Evolutionary conservation across 345 rosid genomes (phyloP).

Genomic region (Arabidopsis thaliana): DNA sequence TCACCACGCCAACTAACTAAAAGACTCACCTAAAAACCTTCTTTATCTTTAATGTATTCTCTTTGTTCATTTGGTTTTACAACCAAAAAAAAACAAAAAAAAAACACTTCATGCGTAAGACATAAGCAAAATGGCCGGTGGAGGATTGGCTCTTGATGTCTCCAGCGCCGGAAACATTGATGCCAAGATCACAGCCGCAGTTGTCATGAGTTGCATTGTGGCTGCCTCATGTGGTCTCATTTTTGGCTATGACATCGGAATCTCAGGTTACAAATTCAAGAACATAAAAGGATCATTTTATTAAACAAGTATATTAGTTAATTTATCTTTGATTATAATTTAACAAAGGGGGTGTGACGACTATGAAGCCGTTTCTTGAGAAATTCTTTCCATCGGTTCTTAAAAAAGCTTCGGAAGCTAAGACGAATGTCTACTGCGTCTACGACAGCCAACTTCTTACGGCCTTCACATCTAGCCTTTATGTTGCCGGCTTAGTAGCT

Average conservation of each 20-base stretch:
- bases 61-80: conserved; percentile 1
- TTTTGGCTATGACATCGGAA: conserved; percentile 85
- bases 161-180: conserved; percentile 28
- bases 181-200: conserved; percentile 57
- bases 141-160: conserved; percentile 51
- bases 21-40: conserved; percentile 15
- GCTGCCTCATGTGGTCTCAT: conserved; percentile 88
- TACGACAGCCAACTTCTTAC: conserved; percentile 73
- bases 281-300: neutral
- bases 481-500: conserved; percentile 70
- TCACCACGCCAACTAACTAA: conserved; percentile 35
- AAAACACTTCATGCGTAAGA: neutral
- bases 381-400: conserved; percentile 78
- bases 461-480: conserved; percentile 79
- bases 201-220: conserved; percentile 73
- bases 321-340: neutral
- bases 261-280: conserved; percentile 58
- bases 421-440: conserved; percentile 64
- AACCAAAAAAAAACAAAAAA: neutral
- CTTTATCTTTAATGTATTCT: conserved; percentile 22
- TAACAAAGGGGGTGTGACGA: conserved; percentile 76
- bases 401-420: conserved; percentile 55
- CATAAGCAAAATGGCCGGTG: conserved; percentile 53
- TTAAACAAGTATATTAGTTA: neutral
- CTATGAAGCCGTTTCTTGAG: conserved; percentile 78